A percentile compares a stretch with the other conserved stretches of the same genome.
Conservation (phyloP, 345 rosid species). For the Carallia pectinifolia region DNA sequence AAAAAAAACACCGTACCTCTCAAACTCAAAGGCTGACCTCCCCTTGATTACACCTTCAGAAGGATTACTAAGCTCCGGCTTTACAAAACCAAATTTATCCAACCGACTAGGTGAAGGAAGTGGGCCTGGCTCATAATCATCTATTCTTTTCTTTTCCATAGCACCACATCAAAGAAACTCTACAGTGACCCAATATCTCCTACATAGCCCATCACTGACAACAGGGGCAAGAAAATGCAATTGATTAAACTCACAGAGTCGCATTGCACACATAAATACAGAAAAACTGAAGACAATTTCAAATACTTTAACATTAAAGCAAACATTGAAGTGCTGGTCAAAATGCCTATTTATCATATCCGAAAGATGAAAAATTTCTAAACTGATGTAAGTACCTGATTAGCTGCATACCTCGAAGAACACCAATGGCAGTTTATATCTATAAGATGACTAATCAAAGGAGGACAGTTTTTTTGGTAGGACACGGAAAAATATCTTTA, state of each 20-base stretch:
- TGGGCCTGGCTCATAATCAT: constrained; percentile 66
- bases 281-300: not conserved
- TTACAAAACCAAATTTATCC: constrained; percentile 79
- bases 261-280: not conserved
- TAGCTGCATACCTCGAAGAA: not conserved
- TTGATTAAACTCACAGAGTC: not conserved
- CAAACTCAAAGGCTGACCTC: constrained; percentile 44
- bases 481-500: not conserved
- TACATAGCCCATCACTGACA: constrained; percentile 18
- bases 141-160: constrained; percentile 66
- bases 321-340: not conserved
- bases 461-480: not conserved
- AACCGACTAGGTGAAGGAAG: constrained; percentile 54
- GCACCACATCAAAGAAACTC: constrained; percentile 29
- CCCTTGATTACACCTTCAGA: constrained; percentile 52
- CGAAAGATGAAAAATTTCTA: not conserved
- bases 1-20: constrained; percentile 44
- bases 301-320: not conserved
- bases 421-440: not conserved
- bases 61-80: constrained; percentile 54
- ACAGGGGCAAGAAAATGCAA: not conserved
- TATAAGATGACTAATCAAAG: too few relatives aligned
- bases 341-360: not conserved
- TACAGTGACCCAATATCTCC: constrained; percentile 8
- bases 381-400: not conserved